Conservation (phyloP, 345 rosid genomes). For the Trapa incisa region DNA sequence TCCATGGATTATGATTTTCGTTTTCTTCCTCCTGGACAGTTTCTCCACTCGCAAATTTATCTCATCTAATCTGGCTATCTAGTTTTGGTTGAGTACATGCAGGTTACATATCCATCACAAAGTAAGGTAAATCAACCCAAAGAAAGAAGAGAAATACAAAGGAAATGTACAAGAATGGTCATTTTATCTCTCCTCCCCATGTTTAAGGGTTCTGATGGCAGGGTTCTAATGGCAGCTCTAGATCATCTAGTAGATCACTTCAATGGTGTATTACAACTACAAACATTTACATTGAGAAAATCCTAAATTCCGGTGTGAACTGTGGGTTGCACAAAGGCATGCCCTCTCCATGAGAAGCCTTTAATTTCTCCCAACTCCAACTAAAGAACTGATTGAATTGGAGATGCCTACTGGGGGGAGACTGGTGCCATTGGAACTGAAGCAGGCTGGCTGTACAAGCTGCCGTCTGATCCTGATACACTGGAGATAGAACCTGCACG, state of each 20-base stretch:
- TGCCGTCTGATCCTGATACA: conserved; percentile 60
- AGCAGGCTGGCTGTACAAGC: conserved; percentile 44
- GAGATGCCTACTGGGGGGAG: conserved; percentile 41
- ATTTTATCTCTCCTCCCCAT: too few species aligned
- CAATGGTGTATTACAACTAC: neutral
- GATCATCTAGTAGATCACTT: neutral
- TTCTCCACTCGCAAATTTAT: too few species aligned
- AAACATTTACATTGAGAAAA: neutral
- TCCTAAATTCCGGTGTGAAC: neutral
- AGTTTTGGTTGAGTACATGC: too few species aligned
- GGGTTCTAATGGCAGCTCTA: too few species aligned
- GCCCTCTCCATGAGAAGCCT: neutral
- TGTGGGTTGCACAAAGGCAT: neutral
- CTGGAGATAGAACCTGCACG: conserved; percentile 42
- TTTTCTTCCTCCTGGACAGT: too few species aligned
- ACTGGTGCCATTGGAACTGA: conserved; percentile 52
- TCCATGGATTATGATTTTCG: too few species aligned
- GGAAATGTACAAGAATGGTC: too few species aligned
- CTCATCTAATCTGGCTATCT: too few species aligned
- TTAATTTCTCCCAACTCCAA: neutral
- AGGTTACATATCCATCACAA: too few species aligned
- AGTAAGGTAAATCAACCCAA: too few species aligned
- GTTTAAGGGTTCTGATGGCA: too few species aligned
- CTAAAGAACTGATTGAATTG: neutral
- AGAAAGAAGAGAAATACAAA: too few species aligned